Evolutionary conservation across 306 rosid species (phyloP).

Genomic region (Hylodesmum podocarpum): DNA sequence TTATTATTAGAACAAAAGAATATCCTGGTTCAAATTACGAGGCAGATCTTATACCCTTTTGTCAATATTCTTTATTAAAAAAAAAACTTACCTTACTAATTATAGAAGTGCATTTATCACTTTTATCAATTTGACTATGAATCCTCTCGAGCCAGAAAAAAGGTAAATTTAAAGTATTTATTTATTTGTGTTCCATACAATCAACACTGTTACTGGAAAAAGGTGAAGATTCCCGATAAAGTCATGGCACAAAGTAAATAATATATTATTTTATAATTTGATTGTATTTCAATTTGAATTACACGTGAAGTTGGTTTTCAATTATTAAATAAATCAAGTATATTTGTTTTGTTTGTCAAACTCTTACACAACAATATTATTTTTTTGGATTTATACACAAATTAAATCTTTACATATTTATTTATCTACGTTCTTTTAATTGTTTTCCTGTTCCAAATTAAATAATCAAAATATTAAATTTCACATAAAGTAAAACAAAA

Average conservation of each 20-base stretch:
- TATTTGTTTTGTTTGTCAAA: no score
- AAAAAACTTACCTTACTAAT: not conserved
- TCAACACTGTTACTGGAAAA: not conserved
- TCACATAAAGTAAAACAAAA: no score
- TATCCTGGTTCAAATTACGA: constrained; percentile 8
- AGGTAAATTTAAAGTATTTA: not conserved
- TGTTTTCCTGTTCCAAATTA: no score
- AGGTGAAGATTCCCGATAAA: constrained; percentile 4
- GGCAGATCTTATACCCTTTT: constrained; percentile 26
- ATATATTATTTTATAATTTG: not conserved
- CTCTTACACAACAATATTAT: no score
- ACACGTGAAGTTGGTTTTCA: not conserved
- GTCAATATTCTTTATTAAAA: not conserved
- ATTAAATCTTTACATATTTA: no score
- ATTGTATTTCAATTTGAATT: not conserved
- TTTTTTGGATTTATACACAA: no score
- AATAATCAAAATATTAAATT: no score
- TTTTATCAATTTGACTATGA: not conserved
- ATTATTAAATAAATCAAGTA: no score
- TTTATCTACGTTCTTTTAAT: no score
- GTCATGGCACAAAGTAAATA: not conserved
- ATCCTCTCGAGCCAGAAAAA: constrained; percentile 10
- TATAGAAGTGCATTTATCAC: not conserved
- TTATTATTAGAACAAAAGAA: not conserved
- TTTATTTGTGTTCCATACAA: constrained; percentile 7